Percentiles rank a stretch among this genome's conserved stretches.
These are phyloP conservation scores for Phytophthora citricola DNA, from an alignment of 352 stramenopile genomes.

Conservation along the genomic window DNA sequence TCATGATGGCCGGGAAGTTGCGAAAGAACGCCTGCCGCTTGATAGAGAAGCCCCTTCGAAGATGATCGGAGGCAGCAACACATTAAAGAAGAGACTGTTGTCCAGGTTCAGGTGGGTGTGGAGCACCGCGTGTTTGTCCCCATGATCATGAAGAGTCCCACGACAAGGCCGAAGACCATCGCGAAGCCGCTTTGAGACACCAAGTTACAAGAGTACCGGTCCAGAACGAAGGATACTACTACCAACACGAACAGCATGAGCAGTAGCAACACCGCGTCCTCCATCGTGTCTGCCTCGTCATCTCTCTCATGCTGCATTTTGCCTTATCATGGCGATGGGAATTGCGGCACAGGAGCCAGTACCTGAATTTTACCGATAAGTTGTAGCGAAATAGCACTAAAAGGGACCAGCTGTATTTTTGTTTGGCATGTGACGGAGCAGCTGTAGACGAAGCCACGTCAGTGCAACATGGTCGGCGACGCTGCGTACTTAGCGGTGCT, in stretches of 20 bases:
- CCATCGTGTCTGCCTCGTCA: slow-evolving; percentile 51
- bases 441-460: slow-evolving; percentile 26
- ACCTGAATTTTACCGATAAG: slow-evolving; percentile 26
- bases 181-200: slow-evolving; percentile 87
- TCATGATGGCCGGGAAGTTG: slow-evolving; percentile 89
- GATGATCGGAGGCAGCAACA: slow-evolving; percentile 88
- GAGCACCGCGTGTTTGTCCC: slow-evolving; percentile 63
- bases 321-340: slow-evolving; percentile 26
- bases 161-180: slow-evolving; percentile 75
- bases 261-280: slow-evolving; percentile 83
- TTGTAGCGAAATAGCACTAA: slow-evolving; percentile 31
- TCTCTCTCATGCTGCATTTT: slow-evolving; percentile 37
- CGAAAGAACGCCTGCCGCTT: slow-evolving; percentile 88
- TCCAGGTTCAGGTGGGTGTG: slow-evolving; percentile 83
- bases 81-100: slow-evolving; percentile 89
- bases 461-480: background rate
- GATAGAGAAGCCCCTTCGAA: slow-evolving; percentile 89
- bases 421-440: slow-evolving; percentile 16
- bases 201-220: slow-evolving; percentile 84
- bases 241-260: slow-evolving; percentile 87
- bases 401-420: slow-evolving; percentile 25
- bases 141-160: slow-evolving; percentile 74
- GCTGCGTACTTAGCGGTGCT: slow-evolving; percentile 22
- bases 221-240: slow-evolving; percentile 84
- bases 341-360: slow-evolving; percentile 13